Percentiles rank a stretch among this genome's conserved stretches.
Evolutionary conservation across 345 rosid genomes (phyloP).

Genomic region (Angophora floribunda): DNA sequence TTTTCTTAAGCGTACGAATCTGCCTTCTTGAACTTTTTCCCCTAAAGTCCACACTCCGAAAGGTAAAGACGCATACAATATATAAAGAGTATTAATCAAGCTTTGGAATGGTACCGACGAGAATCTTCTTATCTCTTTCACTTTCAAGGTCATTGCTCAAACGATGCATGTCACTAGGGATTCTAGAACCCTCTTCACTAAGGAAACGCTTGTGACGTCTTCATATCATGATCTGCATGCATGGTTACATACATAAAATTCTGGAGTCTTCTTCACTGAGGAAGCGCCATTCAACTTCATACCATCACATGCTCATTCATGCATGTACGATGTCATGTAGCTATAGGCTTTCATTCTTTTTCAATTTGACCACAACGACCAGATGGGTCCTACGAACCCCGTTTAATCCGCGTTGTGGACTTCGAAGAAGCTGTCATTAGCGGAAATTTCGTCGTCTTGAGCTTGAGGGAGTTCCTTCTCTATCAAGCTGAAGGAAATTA

Average conservation of each 20-base stretch:
- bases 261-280: neutral
- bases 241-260: neutral
- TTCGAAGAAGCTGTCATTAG: neutral
- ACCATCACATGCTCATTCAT: neutral
- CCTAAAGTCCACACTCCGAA: neutral
- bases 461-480: neutral
- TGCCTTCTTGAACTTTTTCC: neutral
- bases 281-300: neutral
- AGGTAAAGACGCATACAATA: neutral
- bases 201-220: neutral
- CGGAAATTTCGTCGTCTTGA: neutral
- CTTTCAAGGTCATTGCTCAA: neutral
- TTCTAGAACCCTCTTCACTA: neutral
- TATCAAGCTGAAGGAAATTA: neutral
- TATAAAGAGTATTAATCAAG: neutral
- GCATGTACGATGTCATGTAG: neutral
- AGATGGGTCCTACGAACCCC: neutral
- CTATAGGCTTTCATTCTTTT: too few relatives aligned
- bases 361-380: neutral
- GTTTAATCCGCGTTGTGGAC: neutral
- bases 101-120: neutral
- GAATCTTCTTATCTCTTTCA: neutral
- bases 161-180: neutral
- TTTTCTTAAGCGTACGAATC: neutral
- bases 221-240: neutral